These are phyloP conservation scores for Corinectria fuckeliana DNA, from an alignment of 2,329 filamentous ascomycete genomes.

Conservation along the genomic window DNA sequence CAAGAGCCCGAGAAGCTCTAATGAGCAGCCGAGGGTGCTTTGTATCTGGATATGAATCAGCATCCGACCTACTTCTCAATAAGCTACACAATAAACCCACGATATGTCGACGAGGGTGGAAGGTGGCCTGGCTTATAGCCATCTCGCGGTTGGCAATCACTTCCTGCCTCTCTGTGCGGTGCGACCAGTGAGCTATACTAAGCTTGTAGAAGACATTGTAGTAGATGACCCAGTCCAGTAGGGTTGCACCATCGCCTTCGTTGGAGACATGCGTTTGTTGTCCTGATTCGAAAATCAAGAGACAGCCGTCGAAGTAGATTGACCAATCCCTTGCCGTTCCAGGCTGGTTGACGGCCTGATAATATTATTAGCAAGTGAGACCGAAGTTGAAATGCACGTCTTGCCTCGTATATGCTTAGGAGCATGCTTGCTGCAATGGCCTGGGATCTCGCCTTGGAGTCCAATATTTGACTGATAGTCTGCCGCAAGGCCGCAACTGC, in stretches of 20 bases:
- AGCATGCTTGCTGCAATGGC: conserved; percentile 10
- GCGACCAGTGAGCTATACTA: conserved; percentile 2
- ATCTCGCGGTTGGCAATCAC: background rate
- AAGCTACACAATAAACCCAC: background rate
- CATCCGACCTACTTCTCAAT: background rate
- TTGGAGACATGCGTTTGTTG: background rate
- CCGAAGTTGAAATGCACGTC: too few species aligned
- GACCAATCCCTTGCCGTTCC: background rate
- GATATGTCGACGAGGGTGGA: conserved; percentile 4
- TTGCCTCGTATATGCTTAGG: conserved; percentile 9
- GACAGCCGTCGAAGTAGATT: conserved; percentile 8
- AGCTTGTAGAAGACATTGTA: conserved; percentile 14
- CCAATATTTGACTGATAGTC: background rate
- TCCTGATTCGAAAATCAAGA: conserved; percentile 4
- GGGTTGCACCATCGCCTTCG: background rate
- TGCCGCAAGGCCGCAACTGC: conserved; percentile 2
- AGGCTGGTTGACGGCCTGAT: background rate
- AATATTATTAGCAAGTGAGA: background rate
- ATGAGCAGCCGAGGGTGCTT: conserved; percentile 8
- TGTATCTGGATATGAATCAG: background rate
- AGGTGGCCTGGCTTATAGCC: background rate
- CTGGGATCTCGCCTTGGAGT: background rate
- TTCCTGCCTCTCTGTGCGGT: background rate
- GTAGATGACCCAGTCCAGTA: conserved; percentile 9
- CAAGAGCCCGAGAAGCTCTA: conserved; percentile 2